A percentile compares a stretch with the other conserved stretches of the same genome.
phyloP scores from a whole-genome alignment of 1,139 yeast genomes.

The Taiozyma onychis region DNA sequence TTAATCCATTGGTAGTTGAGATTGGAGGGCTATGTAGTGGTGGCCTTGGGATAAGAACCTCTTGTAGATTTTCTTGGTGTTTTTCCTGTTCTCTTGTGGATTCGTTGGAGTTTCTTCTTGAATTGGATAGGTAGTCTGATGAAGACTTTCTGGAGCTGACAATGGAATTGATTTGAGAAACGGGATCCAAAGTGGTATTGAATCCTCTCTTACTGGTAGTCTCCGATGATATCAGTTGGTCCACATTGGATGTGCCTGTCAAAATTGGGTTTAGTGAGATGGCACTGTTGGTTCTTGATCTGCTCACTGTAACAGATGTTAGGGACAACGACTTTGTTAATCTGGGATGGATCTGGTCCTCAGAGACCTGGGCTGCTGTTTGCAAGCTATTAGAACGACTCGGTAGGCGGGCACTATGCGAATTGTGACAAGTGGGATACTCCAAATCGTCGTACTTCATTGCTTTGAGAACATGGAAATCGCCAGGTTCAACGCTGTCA shows the following conservation, averaged over 20 bases:
- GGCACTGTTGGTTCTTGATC: neutral
- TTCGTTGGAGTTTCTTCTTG: neutral
- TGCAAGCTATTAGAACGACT: conserved; percentile 6
- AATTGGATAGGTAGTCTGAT: neutral
- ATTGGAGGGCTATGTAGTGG: neutral
- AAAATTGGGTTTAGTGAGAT: neutral
- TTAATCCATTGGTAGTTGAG: no score
- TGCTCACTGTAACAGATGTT: neutral
- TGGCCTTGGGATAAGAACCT: neutral
- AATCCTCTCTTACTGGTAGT: neutral
- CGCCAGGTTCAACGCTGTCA: conserved; percentile 4
- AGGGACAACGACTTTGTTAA: conserved; percentile 1
- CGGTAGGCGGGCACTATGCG: neutral
- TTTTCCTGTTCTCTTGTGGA: neutral
- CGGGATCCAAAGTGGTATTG: neutral
- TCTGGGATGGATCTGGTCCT: neutral
- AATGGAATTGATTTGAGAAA: neutral
- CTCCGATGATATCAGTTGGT: neutral
- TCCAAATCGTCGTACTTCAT: conserved; percentile 19
- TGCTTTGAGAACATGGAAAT: conserved; percentile 12
- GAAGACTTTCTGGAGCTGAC: neutral
- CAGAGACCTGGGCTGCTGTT: neutral
- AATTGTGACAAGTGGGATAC: neutral
- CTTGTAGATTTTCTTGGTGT: neutral
- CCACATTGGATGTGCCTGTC: neutral